Evolutionary conservation across 1,284 basidiomycete genomes (phyloP).

Genomic region (Lignosus rhinocerotis): DNA sequence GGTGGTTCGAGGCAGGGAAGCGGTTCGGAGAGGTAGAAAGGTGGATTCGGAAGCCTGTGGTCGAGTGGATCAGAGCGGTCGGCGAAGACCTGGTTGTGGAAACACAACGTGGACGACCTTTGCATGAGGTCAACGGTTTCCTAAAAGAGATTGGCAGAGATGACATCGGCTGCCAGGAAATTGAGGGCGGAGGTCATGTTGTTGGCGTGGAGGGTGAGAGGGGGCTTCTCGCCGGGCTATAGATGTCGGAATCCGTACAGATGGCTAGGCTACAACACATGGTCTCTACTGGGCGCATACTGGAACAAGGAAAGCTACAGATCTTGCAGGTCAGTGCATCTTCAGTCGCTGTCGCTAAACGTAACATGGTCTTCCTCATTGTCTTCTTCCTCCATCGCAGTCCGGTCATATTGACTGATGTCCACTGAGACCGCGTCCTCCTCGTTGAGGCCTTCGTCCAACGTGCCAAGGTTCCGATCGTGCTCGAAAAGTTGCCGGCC

Average conservation of each 20-base stretch:
- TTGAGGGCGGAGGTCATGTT: slow-evolving; percentile 40
- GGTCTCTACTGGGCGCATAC: slow-evolving; percentile 13
- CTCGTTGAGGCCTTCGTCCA: slow-evolving; percentile 76
- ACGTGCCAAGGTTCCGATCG: slow-evolving; percentile 65
- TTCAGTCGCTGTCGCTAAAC: slow-evolving; percentile 83
- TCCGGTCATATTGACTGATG: slow-evolving; percentile 82
- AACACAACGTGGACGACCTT: slow-evolving; percentile 34
- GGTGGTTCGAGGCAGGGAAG: slow-evolving; percentile 81
- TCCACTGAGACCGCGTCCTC: slow-evolving; percentile 87
- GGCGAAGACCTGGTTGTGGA: slow-evolving; percentile 52
- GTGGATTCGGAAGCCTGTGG: slow-evolving; percentile 73
- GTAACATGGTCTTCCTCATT: slow-evolving; percentile 60
- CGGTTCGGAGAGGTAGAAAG: slow-evolving; percentile 48
- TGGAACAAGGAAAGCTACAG: slow-evolving; percentile 21
- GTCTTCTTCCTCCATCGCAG: slow-evolving; percentile 58
- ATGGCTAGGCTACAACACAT: slow-evolving; percentile 20
- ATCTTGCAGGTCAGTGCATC: slow-evolving; percentile 3
- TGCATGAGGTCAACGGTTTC: slow-evolving; percentile 55
- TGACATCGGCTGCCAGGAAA: slow-evolving; percentile 48
- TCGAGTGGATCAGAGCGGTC: slow-evolving; percentile 72
- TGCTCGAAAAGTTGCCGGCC: slow-evolving; percentile 90
- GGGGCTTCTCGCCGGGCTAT: slow-evolving; percentile 46
- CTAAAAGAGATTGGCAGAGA: slow-evolving; percentile 55
- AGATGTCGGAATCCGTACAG: slow-evolving; percentile 15
- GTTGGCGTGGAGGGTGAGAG: slow-evolving; percentile 38